Evolutionary conservation across 1,139 yeast genomes (phyloP).

Genomic region (Lipomyces yarrowii): DNA sequence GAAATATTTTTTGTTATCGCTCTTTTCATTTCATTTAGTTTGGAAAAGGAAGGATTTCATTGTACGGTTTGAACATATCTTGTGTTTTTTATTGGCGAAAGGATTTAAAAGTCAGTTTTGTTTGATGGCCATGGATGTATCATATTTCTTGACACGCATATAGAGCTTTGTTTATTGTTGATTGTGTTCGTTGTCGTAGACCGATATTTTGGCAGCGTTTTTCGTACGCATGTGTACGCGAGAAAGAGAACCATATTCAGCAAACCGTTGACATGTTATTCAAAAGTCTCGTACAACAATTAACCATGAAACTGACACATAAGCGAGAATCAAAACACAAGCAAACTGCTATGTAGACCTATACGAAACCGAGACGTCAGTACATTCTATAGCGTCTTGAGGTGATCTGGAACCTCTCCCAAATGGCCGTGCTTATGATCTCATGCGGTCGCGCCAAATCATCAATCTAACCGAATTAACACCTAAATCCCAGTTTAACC

Average conservation of each 20-base stretch:
- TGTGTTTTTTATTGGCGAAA: not conserved
- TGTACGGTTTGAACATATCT: not conserved
- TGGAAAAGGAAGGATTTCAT: not conserved
- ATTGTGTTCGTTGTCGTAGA: not conserved
- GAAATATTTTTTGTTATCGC: not conserved
- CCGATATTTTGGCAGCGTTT: not conserved
- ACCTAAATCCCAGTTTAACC: not conserved
- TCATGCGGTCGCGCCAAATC: not conserved
- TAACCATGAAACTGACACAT: not conserved
- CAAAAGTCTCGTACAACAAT: not conserved
- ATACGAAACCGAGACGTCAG: not conserved
- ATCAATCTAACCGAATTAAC: not conserved
- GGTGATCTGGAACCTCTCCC: not conserved
- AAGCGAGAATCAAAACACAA: not conserved
- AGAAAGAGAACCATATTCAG: not conserved
- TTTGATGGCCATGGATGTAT: not conserved
- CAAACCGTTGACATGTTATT: not conserved
- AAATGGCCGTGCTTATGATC: too few relatives aligned
- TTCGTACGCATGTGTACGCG: not conserved
- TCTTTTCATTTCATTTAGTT: not conserved
- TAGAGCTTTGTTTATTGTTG: not conserved
- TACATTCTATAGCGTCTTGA: not conserved
- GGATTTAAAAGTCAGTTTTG: not conserved
- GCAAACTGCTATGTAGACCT: not conserved
- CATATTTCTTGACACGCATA: not conserved